Percentiles rank a stretch among this genome's conserved stretches.
These are phyloP conservation scores for Periconia sp. DNA, from an alignment of 2,329 filamentous ascomycete genomes.

Conservation along the genomic window DNA sequence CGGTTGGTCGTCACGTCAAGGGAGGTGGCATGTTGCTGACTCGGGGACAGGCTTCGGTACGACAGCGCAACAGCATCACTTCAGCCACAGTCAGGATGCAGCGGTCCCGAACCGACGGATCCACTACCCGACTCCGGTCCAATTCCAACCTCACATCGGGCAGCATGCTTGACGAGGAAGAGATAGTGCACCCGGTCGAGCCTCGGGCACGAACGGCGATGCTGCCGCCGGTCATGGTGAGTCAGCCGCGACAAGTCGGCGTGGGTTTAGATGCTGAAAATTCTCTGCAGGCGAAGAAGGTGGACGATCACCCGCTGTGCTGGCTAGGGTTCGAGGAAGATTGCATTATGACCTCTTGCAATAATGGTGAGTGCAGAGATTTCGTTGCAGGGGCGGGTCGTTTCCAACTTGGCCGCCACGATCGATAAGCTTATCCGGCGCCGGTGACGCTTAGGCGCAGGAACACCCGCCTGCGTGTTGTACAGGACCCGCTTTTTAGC, in stretches of 20 bases:
- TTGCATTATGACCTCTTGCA: slow-evolving; percentile 89
- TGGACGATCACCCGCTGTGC: slow-evolving; percentile 85
- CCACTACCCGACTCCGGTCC: slow-evolving; percentile 69
- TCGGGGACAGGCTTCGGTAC: slow-evolving; percentile 56
- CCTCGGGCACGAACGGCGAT: slow-evolving; percentile 83
- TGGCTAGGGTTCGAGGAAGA: slow-evolving; percentile 96
- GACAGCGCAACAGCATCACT: slow-evolving; percentile 62
- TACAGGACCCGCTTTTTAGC: slow-evolving; percentile 4
- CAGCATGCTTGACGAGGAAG: slow-evolving; percentile 62
- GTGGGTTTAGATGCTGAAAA: slow-evolving; percentile 9
- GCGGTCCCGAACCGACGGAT: slow-evolving; percentile 65
- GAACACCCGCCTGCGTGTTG: slow-evolving; percentile 26
- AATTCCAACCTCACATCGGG: slow-evolving; percentile 69
- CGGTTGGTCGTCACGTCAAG: slow-evolving; percentile 59
- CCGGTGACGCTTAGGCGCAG: slow-evolving; percentile 27
- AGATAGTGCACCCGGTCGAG: slow-evolving; percentile 80
- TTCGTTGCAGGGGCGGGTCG: slow-evolving; percentile 12
- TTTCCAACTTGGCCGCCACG: slow-evolving; percentile 4
- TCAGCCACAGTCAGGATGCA: slow-evolving; percentile 53
- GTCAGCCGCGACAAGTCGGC: slow-evolving; percentile 33
- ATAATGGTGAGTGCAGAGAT: slow-evolving; percentile 70
- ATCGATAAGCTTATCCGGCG: slow-evolving; percentile 31
- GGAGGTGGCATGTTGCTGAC: slow-evolving; percentile 12
- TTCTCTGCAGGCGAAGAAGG: slow-evolving; percentile 70
- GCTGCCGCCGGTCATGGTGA: slow-evolving; percentile 86